A percentile compares a stretch with the other conserved stretches of the same genome.
These are phyloP conservation scores for Aplosporella prunicola DNA, from an alignment of 2,329 filamentous ascomycete genomes.

Conservation along the genomic window DNA sequence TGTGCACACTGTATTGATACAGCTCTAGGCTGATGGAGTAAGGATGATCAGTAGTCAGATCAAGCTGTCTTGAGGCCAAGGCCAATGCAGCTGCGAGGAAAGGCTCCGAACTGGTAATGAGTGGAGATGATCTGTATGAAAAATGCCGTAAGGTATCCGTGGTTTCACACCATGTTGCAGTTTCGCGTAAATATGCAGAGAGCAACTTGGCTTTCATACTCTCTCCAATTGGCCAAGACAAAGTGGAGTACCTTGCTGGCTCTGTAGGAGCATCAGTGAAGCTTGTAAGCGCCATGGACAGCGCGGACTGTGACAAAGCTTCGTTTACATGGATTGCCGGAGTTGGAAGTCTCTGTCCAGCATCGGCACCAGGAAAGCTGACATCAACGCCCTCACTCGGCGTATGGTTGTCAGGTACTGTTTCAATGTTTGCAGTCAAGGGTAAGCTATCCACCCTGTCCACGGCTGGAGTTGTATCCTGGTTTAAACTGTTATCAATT, in stretches of 20 bases:
- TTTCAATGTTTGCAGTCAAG: too few relatives aligned
- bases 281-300: not conserved
- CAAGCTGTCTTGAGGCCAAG: not conserved
- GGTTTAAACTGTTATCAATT: too few relatives aligned
- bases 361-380: not conserved
- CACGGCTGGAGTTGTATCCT: too few relatives aligned
- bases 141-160: not conserved
- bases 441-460: too few relatives aligned
- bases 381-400: not conserved
- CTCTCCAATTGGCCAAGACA: not conserved
- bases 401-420: not conserved
- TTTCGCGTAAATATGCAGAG: not conserved
- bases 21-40: not conserved
- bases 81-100: not conserved
- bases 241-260: not conserved
- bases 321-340: not conserved
- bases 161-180: slow-evolving; percentile 1
- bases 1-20: not conserved
- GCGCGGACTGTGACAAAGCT: not conserved
- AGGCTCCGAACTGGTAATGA: not conserved
- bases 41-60: not conserved
- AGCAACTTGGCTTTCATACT: not conserved
- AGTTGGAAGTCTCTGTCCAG: too few relatives aligned
- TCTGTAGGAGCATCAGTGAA: not conserved
- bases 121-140: not conserved